These are phyloP conservation scores for Erigeron philadelphicus DNA, from an alignment of 140 eudicot genomes.

Conservation along the genomic window DNA sequence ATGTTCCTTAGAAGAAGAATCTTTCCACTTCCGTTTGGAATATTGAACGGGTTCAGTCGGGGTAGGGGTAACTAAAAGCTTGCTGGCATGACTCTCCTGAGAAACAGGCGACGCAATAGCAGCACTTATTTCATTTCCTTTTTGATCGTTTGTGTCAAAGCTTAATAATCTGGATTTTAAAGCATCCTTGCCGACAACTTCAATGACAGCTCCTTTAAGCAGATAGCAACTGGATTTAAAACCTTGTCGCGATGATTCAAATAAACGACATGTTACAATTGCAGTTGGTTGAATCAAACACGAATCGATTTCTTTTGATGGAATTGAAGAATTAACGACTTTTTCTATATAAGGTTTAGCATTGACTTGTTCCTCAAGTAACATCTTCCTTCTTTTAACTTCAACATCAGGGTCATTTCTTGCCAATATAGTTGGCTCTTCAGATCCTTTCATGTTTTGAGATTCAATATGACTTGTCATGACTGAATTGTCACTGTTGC, in stretches of 20 bases:
- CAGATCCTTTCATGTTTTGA: conserved; percentile 28
- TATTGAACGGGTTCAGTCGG: conserved; percentile 23
- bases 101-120: conserved; percentile 88
- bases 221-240: conserved; percentile 70
- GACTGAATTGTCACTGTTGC: conserved; percentile 61
- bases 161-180: conserved; percentile 37
- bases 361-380: conserved; percentile 48
- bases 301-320: conserved; percentile 37
- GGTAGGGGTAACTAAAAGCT: conserved; percentile 39
- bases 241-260: conserved; percentile 73
- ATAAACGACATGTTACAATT: conserved; percentile 49
- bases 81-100: conserved; percentile 86
- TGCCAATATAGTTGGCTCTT: conserved; percentile 27
- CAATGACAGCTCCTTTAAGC: conserved; percentile 44
- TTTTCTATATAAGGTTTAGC: conserved; percentile 38
- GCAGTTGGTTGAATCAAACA: conserved; percentile 34
- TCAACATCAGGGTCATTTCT: conserved; percentile 33
- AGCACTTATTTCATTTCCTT: conserved; percentile 37
- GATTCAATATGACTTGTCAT: conserved; percentile 47
- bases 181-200: conserved; percentile 25
- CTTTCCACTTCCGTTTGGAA: conserved; percentile 26
- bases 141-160: conserved; percentile 51
- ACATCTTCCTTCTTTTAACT: conserved; percentile 48
- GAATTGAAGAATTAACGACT: conserved; percentile 37
- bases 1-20: not conserved